Evolutionary conservation across 2,329 filamentous ascomycete genomes (phyloP).

Genomic region (Colletotrichum tamarilloi): DNA sequence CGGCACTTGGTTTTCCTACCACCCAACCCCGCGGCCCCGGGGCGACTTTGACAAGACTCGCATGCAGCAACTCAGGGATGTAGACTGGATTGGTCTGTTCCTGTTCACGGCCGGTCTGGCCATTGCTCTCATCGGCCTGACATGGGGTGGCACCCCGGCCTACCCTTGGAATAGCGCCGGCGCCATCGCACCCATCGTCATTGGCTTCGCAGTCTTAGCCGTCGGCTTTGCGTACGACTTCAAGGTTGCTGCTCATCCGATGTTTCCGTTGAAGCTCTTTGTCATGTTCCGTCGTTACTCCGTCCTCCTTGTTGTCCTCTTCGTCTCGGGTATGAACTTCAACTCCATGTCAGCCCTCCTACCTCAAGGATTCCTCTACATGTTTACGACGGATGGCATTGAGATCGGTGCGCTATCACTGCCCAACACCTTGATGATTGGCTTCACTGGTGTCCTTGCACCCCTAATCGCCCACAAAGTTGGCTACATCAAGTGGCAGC

Average conservation of each 20-base stretch:
- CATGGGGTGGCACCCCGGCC: conserved; percentile 34
- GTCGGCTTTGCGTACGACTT: conserved; percentile 40
- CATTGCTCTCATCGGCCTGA: conserved; percentile 39
- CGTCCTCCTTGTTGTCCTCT: conserved; percentile 43
- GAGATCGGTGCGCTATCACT: conserved; percentile 39
- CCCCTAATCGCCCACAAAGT: conserved; percentile 46
- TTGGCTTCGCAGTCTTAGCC: conserved; percentile 37
- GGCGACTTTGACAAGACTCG: conserved; percentile 44
- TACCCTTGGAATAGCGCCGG: conserved; percentile 35
- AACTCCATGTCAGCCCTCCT: conserved; percentile 41
- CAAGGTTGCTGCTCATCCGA: conserved; percentile 37
- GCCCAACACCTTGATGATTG: conserved; percentile 22
- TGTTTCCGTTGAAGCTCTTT: conserved; percentile 43
- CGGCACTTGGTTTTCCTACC: conserved; percentile 42
- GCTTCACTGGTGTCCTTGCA: conserved; percentile 36
- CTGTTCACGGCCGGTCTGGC: conserved; percentile 39
- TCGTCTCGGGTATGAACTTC: conserved; percentile 46
- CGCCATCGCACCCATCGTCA: conserved; percentile 35
- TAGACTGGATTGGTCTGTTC: conserved; percentile 43
- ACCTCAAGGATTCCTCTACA: conserved; percentile 44
- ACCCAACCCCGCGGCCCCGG: conserved; percentile 41
- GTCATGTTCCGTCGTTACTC: conserved; percentile 44
- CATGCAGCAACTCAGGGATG: conserved; percentile 43
- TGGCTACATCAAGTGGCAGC: conserved; percentile 43
- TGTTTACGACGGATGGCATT: conserved; percentile 45